Evolutionary conservation across 2,329 filamentous ascomycete genomes (phyloP), one percentile per base, ranked within the genome.

Genomic region (Didymella sp.): DNA sequence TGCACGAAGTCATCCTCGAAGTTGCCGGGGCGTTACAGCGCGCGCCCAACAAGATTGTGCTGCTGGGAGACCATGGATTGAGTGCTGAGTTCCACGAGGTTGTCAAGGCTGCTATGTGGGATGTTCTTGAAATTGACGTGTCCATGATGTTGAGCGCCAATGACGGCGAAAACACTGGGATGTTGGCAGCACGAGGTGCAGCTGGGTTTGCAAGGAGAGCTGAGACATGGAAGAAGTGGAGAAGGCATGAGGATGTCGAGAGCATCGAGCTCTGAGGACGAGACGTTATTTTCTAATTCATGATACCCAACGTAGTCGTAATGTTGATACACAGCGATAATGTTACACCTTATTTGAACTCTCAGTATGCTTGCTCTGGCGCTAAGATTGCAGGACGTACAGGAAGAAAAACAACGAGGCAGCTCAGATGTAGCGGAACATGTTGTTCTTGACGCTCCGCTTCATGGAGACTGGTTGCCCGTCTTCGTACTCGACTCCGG

Each of bases 401-500:
- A 48, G 22, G n/a, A 4, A 27, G 11, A 41, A 37, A 28, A 28
- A 31, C 19, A 13, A 19, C n/a, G 5, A 7, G n/a, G 6, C 5
- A 25, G 24, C 19, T 62, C 56, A 71, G 19, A 91, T 90, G 58
- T 89, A 84, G 15, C 89, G 80, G 72, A 92, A 92, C 89, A 92
- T 92, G 66, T 92, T 92, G 49, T 88, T 85, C 72, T 83, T 87
- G 11, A 93, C 90, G 31, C 87, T 83, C 46, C 89, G 80, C 76
- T 91, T 92, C 83, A 93, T 88, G 0, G 87, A 81, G 6, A 86
- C 86, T 0, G 90, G 85, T 71, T 88, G 83, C 0, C 90, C 90
- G 64, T 91, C 83, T 73, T 93, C 90, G 58, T 90, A 88, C 73
- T 92, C 89, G 4, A 93, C 78, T 0, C 89, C 90, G 3, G 88